These are phyloP conservation scores for Cytospora leucostoma DNA, from an alignment of 2,329 filamentous ascomycete species.

Conservation along the genomic window DNA sequence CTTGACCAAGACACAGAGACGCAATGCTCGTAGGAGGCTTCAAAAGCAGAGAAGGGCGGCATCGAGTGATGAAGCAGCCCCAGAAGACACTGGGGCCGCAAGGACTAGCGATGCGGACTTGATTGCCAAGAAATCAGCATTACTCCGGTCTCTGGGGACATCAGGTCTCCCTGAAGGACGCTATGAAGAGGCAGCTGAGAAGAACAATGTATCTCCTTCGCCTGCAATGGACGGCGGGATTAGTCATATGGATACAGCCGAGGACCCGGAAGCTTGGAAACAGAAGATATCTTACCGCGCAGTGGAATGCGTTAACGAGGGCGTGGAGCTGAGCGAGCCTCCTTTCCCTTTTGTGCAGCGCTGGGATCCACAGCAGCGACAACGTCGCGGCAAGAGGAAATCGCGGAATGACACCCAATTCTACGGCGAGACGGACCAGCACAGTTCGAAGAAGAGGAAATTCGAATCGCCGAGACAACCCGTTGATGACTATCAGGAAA, in stretches of 20 bases:
- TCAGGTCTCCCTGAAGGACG: conserved; percentile 1
- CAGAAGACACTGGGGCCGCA: neutral
- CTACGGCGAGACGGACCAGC: conserved; percentile 38
- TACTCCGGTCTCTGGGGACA: conserved; percentile 34
- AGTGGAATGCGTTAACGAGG: conserved; percentile 80
- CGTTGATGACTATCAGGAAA: conserved; percentile 15
- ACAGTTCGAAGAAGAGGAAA: conserved; percentile 52
- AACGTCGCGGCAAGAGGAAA: conserved; percentile 52
- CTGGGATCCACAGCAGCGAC: conserved; percentile 78
- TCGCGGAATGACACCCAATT: conserved; percentile 45
- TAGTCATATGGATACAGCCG: conserved; percentile 35
- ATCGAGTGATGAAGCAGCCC: conserved; percentile 1
- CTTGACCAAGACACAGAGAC: conserved; percentile 48
- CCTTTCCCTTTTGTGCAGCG: conserved; percentile 88
- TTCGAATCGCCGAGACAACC: conserved; percentile 39
- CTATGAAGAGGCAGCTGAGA: conserved; percentile 20
- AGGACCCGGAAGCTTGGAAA: conserved; percentile 68
- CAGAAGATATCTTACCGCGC: conserved; percentile 73
- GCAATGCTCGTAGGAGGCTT: conserved; percentile 52
- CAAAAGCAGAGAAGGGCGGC: conserved; percentile 28
- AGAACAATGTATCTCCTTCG: conserved; percentile 28
- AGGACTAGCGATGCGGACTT: conserved; percentile 34
- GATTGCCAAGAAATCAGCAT: conserved; percentile 43
- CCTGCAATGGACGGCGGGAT: neutral
- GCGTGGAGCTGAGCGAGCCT: conserved; percentile 68